Percentiles rank a stretch among this genome's conserved stretches.
phyloP scores from a whole-genome alignment of 1,139 yeast species.

The Blastobotrys persicus region DNA sequence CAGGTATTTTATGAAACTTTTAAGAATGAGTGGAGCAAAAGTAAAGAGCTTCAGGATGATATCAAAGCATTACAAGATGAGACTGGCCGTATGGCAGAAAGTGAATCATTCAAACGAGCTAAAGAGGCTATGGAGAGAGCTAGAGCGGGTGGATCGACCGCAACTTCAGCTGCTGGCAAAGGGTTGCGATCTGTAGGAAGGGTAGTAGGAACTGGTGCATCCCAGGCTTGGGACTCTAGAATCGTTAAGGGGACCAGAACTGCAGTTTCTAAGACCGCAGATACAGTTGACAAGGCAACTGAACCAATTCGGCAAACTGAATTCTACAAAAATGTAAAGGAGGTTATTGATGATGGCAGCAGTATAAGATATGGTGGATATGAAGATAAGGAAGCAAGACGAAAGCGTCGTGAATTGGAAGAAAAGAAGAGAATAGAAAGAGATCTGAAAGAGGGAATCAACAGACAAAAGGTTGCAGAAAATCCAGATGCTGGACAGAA shows the following conservation, averaged over 20 bases:
- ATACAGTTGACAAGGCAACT: constrained; percentile 70
- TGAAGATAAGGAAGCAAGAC: constrained; percentile 80
- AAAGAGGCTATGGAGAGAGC: constrained; percentile 90
- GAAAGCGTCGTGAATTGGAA: constrained; percentile 53
- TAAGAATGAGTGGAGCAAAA: constrained; percentile 84
- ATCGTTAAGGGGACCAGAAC: constrained; percentile 85
- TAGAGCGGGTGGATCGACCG: constrained; percentile 42
- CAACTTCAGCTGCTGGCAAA: constrained; percentile 71
- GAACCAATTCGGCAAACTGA: constrained; percentile 94
- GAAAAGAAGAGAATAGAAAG: constrained; percentile 44
- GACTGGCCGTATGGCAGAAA: constrained; percentile 90
- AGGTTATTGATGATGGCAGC: constrained; percentile 89
- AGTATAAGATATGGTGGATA: constrained; percentile 91
- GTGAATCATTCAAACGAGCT: constrained; percentile 90
- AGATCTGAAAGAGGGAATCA: constrained; percentile 60
- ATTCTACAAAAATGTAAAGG: constrained; percentile 83
- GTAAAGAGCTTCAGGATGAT: constrained; percentile 84
- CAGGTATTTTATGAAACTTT: constrained; percentile 94
- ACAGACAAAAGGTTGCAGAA: constrained; percentile 62
- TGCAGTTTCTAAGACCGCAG: constrained; percentile 77
- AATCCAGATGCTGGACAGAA: constrained; percentile 86
- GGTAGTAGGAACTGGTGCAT: constrained; percentile 85
- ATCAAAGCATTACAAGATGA: constrained; percentile 96
- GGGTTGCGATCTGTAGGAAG: constrained; percentile 90
- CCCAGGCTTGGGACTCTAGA: constrained; percentile 95